phyloP scores from a whole-genome alignment of 2,329 filamentous ascomycete species.

The Lasiodiplodia citricola region DNA sequence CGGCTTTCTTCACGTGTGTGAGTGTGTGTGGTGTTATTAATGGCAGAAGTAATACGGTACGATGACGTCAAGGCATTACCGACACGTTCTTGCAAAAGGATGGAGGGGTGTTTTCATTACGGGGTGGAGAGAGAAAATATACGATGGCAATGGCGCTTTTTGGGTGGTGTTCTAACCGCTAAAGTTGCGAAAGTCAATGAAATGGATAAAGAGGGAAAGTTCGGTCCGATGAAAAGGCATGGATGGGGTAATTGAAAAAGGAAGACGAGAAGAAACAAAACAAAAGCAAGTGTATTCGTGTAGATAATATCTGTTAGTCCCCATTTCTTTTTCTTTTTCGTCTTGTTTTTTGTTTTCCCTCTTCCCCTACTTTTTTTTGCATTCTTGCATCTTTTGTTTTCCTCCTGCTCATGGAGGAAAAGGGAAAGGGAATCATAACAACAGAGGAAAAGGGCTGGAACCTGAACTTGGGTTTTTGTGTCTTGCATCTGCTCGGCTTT shows the following conservation, averaged over 20 bases:
- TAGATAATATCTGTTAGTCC: constrained; percentile 12
- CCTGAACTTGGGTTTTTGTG: constrained; percentile 4
- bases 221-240: not conserved
- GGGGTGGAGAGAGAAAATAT: no score
- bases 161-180: not conserved
- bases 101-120: not conserved
- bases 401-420: not conserved
- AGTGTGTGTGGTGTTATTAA: not conserved
- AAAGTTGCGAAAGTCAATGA: not conserved
- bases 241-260: not conserved
- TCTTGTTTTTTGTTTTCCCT: not conserved
- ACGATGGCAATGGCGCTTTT: no score
- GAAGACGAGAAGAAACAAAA: not conserved
- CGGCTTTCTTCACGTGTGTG: not conserved
- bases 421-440: not conserved
- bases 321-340: not conserved
- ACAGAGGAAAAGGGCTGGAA: constrained; percentile 2
- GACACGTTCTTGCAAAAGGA: not conserved
- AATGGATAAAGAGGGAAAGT: not conserved
- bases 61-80: not conserved
- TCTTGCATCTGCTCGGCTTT: not conserved
- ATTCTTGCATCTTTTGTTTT: not conserved
- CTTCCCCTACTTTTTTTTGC: not conserved
- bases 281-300: constrained; percentile 17
- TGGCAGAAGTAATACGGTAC: not conserved